These are phyloP conservation scores for Colletotrichum sp. DNA, from an alignment of 2,329 filamentous ascomycete species.

Conservation along the genomic window DNA sequence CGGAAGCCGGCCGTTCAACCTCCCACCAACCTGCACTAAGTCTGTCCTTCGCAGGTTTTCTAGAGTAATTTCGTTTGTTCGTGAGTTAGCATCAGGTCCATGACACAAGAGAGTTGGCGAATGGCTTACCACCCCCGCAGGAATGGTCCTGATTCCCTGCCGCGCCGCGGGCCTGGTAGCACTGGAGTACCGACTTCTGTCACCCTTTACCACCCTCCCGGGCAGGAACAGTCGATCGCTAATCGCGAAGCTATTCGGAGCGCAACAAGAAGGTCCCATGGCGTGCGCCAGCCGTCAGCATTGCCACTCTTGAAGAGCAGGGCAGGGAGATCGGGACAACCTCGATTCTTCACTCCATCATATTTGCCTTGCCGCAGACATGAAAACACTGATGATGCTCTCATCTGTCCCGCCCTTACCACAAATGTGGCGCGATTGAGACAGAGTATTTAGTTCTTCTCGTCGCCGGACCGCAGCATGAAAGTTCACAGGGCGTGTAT, in stretches of 20 bases:
- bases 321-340: not conserved
- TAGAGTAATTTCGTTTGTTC: not conserved
- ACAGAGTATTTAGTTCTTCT: not conserved
- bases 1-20: not conserved
- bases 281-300: not conserved
- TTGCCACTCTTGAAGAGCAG: not conserved
- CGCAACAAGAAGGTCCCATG: not conserved
- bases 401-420: not conserved
- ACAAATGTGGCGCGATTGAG: not conserved
- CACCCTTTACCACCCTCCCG: not conserved
- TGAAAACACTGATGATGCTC: not conserved
- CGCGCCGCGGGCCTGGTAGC: not conserved
- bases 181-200: not conserved
- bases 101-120: not conserved
- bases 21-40: not conserved
- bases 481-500: not conserved
- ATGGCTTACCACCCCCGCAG: not conserved
- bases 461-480: not conserved
- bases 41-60: not conserved
- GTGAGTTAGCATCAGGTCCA: not conserved
- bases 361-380: not conserved
- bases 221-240: not conserved
- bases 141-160: not conserved
- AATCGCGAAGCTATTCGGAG: not conserved
- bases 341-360: not conserved